Base-by-base conservation (phyloP, 2,329 filamentous ascomycete species). In the Clarireedia hainanense region DNA sequence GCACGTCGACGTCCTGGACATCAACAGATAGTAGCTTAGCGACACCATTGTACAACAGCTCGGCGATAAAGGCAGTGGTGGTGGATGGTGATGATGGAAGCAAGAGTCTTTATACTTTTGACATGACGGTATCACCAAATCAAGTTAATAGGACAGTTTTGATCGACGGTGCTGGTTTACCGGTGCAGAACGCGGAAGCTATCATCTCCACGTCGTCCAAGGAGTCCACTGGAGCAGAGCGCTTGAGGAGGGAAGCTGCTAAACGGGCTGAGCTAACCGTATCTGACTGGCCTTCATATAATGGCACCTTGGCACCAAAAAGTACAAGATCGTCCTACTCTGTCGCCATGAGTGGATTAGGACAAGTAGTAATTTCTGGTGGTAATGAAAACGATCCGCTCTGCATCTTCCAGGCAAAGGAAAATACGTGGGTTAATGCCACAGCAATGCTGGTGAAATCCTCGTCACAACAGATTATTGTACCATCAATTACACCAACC, bases 351-450 rank as follows among this genome's bases (percentile, higher is more conserved):
- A 84, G 81, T 58, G 71, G 72, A 57, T 72, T 80, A 60, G 88
- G 86, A 3, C 73, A 85, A 61, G 81, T 92, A 1, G 86, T 94
- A 14, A 83, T 95, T 58, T 83, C 86, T n/a, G 89, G 91, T 46
- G 91, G 91, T 26, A 83, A 80, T 63, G 49, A 58, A 20, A 26
- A 60, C 1, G 79, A 88, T 58, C 79, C 87, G 0, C 67, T 97
- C 5, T 82, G 80, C 61, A 81, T 96, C 58, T 97, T 96, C 70
- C 78, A 95, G 65, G 83, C 84, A 46, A 79, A 77, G 10, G 72
- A 81, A 47, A 96, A 96, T 69, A 74, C 77, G 47, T 97, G 92
- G 92, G 71, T 87, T 23, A 85, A 96, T 67, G 77, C 88, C 0
- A 81, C 81, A 0, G 72, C 57, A 24, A 51, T 59, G 36, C 57